Evolutionary conservation across 495 filamentous ascomycete genomes (phyloP).

Genomic region (Lentithecium fluviatile): DNA sequence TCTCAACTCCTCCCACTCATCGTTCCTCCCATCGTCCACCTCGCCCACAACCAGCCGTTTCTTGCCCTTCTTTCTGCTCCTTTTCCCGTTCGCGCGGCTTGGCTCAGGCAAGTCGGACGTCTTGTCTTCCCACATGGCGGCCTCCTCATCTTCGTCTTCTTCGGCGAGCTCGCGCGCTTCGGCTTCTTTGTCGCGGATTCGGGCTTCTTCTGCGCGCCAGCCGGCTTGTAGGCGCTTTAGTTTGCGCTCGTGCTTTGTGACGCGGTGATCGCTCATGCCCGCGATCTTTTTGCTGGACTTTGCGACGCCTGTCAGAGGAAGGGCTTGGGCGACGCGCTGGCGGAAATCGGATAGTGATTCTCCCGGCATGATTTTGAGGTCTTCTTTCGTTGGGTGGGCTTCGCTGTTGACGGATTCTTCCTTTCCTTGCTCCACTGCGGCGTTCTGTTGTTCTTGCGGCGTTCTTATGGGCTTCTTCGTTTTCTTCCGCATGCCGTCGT

Average conservation of each 20-base stretch:
- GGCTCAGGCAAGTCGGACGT: constrained; percentile 47
- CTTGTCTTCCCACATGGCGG: constrained; percentile 51
- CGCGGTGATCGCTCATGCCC: constrained; percentile 53
- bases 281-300: constrained; percentile 42
- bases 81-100: constrained; percentile 47
- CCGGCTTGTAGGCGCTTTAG: constrained; percentile 76
- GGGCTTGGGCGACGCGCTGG: constrained; percentile 78
- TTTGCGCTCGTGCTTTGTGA: constrained; percentile 77
- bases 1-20: constrained; percentile 79
- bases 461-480: constrained; percentile 51
- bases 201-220: constrained; percentile 69
- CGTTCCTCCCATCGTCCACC: constrained; percentile 55
- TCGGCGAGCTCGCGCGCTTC: constrained; percentile 63
- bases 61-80: constrained; percentile 45
- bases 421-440: constrained; percentile 5
- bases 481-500: constrained; percentile 57
- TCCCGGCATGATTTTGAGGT: constrained; percentile 73
- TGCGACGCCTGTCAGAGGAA: constrained; percentile 63
- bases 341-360: constrained; percentile 80
- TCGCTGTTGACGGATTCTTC: constrained; percentile 22
- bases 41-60: constrained; percentile 45
- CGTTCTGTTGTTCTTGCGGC: not conserved
- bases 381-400: not conserved
- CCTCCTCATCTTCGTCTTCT: constrained; percentile 60
- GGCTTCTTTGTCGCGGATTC: constrained; percentile 57